Percentiles rank a stretch among this genome's conserved stretches.
Conservation (phyloP, 495 filamentous ascomycete species). For the Penicillium macrosclerotiorum region DNA sequence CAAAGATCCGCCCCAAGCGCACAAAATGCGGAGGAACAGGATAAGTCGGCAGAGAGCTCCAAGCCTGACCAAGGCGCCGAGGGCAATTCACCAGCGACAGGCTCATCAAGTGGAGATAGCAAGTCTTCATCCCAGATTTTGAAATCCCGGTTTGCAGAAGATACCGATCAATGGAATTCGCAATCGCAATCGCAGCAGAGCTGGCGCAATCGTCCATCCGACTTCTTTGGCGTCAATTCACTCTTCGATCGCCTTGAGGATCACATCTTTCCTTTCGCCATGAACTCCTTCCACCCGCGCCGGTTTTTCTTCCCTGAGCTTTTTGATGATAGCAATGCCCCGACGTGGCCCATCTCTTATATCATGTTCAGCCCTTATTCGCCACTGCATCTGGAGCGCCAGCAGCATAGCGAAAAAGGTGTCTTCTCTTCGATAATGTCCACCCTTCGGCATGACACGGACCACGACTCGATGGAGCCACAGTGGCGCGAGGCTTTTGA, state of each 20-base stretch:
- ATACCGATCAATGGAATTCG: conserved; percentile 11
- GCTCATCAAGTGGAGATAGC: too few species aligned
- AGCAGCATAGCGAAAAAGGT: conserved; percentile 28
- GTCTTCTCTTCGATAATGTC: conserved; percentile 41
- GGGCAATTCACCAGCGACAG: conserved; percentile 3
- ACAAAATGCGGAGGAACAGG: conserved; percentile 7
- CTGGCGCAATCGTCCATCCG: conserved; percentile 10
- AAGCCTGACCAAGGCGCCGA: conserved; percentile 8
- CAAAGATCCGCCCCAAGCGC: conserved; percentile 17
- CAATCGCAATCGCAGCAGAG: conserved; percentile 8
- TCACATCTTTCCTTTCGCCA: conserved; percentile 22
- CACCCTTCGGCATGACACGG: conserved; percentile 25
- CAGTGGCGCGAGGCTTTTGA: conserved; percentile 57
- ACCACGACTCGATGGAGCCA: conserved; percentile 33
- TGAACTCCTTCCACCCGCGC: conserved; percentile 28
- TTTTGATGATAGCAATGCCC: conserved; percentile 27
- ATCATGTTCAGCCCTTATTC: conserved; percentile 51
- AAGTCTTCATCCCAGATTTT: too few species aligned
- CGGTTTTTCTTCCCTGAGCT: conserved; percentile 29
- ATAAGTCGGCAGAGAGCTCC: too few species aligned
- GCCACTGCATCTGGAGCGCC: conserved; percentile 47
- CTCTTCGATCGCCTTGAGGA: conserved; percentile 38
- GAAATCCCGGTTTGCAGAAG: conserved; percentile 13
- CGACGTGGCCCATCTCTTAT: conserved; percentile 41
- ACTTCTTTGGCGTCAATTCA: conserved; percentile 33